Evolutionary conservation across 495 filamentous ascomycete species (phyloP).

Genomic region (Cercophora newfieldiana): DNA sequence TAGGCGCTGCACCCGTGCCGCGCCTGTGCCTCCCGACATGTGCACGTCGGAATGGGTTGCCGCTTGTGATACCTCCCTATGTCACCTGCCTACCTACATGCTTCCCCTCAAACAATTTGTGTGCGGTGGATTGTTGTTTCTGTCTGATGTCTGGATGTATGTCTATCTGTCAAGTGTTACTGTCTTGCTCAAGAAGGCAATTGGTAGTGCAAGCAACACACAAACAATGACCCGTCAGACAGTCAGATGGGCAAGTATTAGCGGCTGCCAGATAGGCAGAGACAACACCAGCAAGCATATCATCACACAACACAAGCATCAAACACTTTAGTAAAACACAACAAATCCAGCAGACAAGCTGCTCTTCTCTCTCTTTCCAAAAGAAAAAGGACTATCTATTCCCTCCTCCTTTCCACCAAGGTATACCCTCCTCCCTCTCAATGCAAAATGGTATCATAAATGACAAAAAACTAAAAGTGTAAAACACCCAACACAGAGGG

Average conservation of each 20-base stretch:
- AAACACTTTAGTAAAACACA: not conserved
- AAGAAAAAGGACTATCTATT: not conserved
- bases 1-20: not conserved
- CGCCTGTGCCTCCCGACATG: not conserved
- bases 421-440: not conserved
- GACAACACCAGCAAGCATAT: not conserved
- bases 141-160: not conserved
- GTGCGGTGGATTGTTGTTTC: too few species aligned
- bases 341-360: slow-evolving; percentile 6
- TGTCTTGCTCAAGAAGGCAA: not conserved
- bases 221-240: too few species aligned
- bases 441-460: slow-evolving; percentile 13
- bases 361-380: not conserved
- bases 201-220: not conserved
- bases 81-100: too few species aligned
- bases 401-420: not conserved
- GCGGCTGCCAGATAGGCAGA: too few species aligned
- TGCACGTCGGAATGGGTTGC: not conserved
- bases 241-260: too few species aligned
- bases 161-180: not conserved
- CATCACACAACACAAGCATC: not conserved
- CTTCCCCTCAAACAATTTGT: too few species aligned
- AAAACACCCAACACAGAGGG: not conserved
- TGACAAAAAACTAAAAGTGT: not conserved
- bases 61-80: not conserved